Percentiles rank a stretch among this genome's conserved stretches.
Conservation (phyloP, 768 basidiomycete species). For the Trametes cingulata region DNA sequence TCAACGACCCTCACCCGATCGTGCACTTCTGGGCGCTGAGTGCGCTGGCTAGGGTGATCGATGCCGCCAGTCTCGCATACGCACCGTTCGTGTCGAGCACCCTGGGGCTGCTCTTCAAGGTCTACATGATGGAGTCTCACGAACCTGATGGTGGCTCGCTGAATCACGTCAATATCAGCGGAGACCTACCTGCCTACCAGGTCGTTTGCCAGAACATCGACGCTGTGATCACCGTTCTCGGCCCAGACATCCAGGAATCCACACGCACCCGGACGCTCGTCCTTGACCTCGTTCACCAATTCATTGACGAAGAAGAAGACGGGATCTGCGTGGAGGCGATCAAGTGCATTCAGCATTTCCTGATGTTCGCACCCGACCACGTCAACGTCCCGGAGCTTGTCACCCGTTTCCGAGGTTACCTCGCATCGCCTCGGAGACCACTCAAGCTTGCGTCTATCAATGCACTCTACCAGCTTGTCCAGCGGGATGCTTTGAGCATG, state of each 20-base stretch:
- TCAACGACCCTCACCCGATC: conserved; percentile 93
- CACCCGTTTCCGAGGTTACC: conserved; percentile 71
- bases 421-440: conserved; percentile 78
- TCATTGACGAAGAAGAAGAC: conserved; percentile 84
- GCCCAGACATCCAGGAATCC: conserved; percentile 94
- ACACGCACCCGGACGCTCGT: conserved; percentile 75
- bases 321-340: conserved; percentile 91
- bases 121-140: conserved; percentile 88
- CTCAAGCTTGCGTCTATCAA: conserved; percentile 95
- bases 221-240: conserved; percentile 89
- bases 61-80: conserved; percentile 90
- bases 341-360: conserved; percentile 93
- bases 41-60: conserved; percentile 83
- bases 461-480: conserved; percentile 94
- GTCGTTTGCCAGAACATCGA: conserved; percentile 91
- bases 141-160: conserved; percentile 90
- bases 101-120: conserved; percentile 85
- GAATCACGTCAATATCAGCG: conserved; percentile 79
- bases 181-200: conserved; percentile 90
- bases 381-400: conserved; percentile 82
- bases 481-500: conserved; percentile 89
- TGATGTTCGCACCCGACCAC: conserved; percentile 91
- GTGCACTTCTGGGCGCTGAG: conserved; percentile 94
- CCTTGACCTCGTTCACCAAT: conserved; percentile 82
- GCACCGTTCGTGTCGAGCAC: conserved; percentile 87